Evolutionary conservation across 257 asterid genomes (phyloP), one percentile per base, ranked within the genome.

Genomic region (Fraxinus americana): DNA sequence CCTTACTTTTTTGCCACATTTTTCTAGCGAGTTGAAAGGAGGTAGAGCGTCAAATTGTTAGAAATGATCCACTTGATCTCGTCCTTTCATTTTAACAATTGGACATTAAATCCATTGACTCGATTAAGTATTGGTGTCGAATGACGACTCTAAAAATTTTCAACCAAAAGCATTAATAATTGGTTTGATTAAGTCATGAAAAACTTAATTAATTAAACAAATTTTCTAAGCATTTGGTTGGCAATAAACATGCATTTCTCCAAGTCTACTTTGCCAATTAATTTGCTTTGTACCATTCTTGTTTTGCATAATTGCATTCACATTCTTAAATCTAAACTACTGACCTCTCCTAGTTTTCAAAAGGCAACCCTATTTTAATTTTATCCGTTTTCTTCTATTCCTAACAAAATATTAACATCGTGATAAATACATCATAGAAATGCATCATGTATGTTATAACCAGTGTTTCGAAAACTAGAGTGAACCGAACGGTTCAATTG

Each of bases 271-370:
- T 21, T 23, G 68, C 17, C 32, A 23, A 21, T 61, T 61, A 8
- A 57, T 57, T 23, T 61, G 19, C 68, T 61, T 63, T 63, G 34
- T 63, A 63, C 68, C 35, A 63, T 23, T 59, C 68, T 25, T 63
- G 68, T 25, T 63, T 41, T 54, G 63, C 23, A 16, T 54, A 54
- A 54, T 54, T 63, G 68, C 68, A 7, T 25, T 63, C 68, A 63
- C 68, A 35, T 63, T 25, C 68, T 61, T 25, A 21, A 16, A 8
- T 61, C 32, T 61, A 1, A 23, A 25, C 17, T 59, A 30, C 14
- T 59, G 5, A 63, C 68, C 66, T 57, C 27, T 9, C 25, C 7
- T 23, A 63, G 17, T 21, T 63, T 3, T 63, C 19, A 25, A 63
- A 63, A 63, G 34, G 29, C 34, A 11, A 63, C 34, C 29, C 30